Base-by-base conservation (phyloP, 2,329 filamentous ascomycete species). In the Hypoxylon sp. region DNA sequence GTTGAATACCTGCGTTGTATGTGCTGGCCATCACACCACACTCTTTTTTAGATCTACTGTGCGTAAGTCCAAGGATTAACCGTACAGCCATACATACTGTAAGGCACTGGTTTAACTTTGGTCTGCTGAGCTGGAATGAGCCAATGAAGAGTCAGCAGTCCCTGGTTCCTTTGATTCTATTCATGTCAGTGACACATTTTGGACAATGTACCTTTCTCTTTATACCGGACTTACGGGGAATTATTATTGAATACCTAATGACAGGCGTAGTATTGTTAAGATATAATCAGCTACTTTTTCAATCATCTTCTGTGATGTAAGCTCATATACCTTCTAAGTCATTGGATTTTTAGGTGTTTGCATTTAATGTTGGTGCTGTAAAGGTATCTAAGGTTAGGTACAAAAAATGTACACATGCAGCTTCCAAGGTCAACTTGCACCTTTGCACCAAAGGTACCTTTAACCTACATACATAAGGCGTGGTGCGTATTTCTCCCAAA, bases 21-120 rank as follows among this genome's bases (percentile, higher is more conserved):
- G 68, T 65, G 68, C 50, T 68, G 59, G 65, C 65, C 60, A 60
- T 70, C 65, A 66, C 60, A 66, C 65, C 68, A 68, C 65, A 48
- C 48, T 46, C 59, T 49, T 52, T 60, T 60, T 56, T 32, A 58
- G 53, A 65, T 63, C 58, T 38, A 32, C 23, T 41, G 45, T 52
- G 32, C 48, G 25, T 57, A 57, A 21, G 36, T 46, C 17, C 14
- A 49, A 46, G 30, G 32, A 2, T 30, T 36, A 21, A 3, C 17
- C 38, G 38, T 21, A 43, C 38, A 43, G 38, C 21, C 34, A 52
- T 59, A 52, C 34, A 52, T 59, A 52, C 52, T 49, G 34, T 58
- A 56, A 41, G 52, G 41, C 45, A 45, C 36, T 19, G 28, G 38
- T 9, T 19, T n/a, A 49, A 49, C 21, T 34, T 9, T 23, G 50